phyloP scores from a whole-genome alignment of 129 eudicot genomes.

The Tanacetum coccineum region DNA sequence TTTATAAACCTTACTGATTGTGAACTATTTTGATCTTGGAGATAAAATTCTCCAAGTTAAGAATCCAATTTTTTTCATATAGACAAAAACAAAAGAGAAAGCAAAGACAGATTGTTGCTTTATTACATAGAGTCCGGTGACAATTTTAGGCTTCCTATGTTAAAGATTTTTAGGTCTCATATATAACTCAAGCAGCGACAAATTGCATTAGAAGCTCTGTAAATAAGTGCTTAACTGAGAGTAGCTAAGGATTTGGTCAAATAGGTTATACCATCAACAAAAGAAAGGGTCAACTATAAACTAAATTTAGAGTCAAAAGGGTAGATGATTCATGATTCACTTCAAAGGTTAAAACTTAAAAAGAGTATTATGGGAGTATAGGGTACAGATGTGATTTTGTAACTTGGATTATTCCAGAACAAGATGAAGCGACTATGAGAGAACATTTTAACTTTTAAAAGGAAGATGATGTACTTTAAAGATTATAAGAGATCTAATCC shows the following conservation, averaged over 20 bases:
- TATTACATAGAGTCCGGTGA: not conserved
- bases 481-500: not conserved
- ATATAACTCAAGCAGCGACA: not conserved
- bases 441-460: no score
- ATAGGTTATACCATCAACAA: not conserved
- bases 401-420: not conserved
- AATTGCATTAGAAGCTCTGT: no score
- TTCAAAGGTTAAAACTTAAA: not conserved
- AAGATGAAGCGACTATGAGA: not conserved
- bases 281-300: not conserved
- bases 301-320: not conserved
- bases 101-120: not conserved
- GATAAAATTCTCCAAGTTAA: no score
- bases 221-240: no score
- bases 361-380: not conserved
- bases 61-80: not conserved
- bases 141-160: not conserved
- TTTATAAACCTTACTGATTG: no score
- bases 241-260: not conserved
- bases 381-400: not conserved
- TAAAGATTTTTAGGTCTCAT: not conserved
- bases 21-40: no score
- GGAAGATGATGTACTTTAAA: not conserved
- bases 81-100: not conserved
- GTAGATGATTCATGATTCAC: conserved; percentile 8